Evolutionary conservation across 768 basidiomycete species (phyloP), one percentile per base, ranked within the genome.

Genomic region (Leccinum truebloodii): DNA sequence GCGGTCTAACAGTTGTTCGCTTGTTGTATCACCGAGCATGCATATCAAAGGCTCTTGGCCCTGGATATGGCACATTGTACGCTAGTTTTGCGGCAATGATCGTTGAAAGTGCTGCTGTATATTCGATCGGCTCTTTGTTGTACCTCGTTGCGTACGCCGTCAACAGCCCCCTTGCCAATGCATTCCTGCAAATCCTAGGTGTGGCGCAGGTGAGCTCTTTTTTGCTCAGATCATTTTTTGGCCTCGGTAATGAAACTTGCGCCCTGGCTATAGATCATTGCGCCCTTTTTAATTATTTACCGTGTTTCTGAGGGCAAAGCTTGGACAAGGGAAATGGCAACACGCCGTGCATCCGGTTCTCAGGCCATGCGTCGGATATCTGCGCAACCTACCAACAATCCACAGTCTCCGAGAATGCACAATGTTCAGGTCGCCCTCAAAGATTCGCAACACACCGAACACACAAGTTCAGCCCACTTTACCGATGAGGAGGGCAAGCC

Each of bases 231-330:
- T 30, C 4, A 1, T 0, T 46, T 32, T 9, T 34, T 10, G 18
- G 6, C 41, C 26, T 10, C 9, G 28, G 24, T 37, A 6, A n/a
- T 1, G 35, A 37, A 16, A 26, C 54, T 61, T 30, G 60, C 12
- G 6, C 14, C 46, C 34, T n/a, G 34, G 9, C n/a, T 16, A 2
- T 61, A 82, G 81, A 74, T 79, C 69, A 76, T 81, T 32, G 80
- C 81, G 12, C 76, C 77, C 0, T 78, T 80, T 61, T 72, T 82
- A 24, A 82, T 83, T 57, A 80, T 80, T 39, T 78, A 78, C 48
- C 78, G 81, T n/a, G 70, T 82, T 12, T 77, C 80, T 2, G 71
- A 79, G 60, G 81, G 81, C 14, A 74, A 76, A 26, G 81, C 79
- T 3, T 81, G 79, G 81, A 65, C 66, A 22, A 62, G 52, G 26